Evolutionary conservation across 108 stramenopile species (phyloP), one percentile per base, ranked within the genome.

Genomic region (Skeletonema tropicum): DNA sequence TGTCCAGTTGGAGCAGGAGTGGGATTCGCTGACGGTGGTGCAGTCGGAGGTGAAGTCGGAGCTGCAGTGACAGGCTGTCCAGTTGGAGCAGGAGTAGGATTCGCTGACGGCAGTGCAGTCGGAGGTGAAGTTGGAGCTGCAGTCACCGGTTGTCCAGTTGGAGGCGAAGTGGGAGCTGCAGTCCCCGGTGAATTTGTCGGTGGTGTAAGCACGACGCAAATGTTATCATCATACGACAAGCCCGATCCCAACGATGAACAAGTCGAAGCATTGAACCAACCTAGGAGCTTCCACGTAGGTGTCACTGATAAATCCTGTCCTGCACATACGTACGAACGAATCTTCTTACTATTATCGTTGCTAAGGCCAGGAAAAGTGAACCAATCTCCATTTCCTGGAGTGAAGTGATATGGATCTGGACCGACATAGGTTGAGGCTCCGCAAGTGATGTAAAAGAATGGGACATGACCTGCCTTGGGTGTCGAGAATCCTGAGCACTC

Each of bases 301-400:
- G 71, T 33, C 26, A 73, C 35, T 2, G 68, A 38, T 14, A 25
- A 10, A 15, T 29, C 57, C 26, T 45, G 12, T n/a, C 71, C 76
- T 45, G 67, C 76, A 25, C 76, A 77, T 23, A 39, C 62, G 23
- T 77, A 77, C 33, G 76, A 73, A 32, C 69, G 62, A 15, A 77
- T 45, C 5, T 55, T 32, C 15, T 73, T 31, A 21, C 14, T 65
- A 30, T 63, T 55, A 41, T 41, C 19, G 52, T 21, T 55, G n/a
- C 52, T 49, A 48, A 52, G 32, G 1, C 64, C 72, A 31, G 72
- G 72, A 52, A 73, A 73, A 3, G 17, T 63, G 52, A 73, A 73
- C 23, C 35, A 38, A 21, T 60, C 26, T 23, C 72, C 75, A 29
- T 66, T 72, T 19, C 46, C 33, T 36, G 76, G 76, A 13, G 69